Evolutionary conservation across 768 basidiomycete species (phyloP).

Genomic region (Sarcodon sp.): DNA sequence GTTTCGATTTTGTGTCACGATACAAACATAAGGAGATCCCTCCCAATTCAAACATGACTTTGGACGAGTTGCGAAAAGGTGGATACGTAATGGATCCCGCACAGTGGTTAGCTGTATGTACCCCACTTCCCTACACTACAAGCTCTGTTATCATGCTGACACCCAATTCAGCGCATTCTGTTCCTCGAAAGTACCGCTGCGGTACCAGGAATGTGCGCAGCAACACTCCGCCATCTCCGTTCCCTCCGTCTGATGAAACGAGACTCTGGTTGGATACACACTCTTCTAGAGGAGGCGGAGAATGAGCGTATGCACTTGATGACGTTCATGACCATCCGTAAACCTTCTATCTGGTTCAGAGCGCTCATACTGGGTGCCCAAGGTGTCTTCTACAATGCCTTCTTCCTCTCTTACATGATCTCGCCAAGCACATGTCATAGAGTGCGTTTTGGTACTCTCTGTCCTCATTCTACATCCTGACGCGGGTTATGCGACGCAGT

Average conservation of each 20-base stretch:
- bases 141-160: constrained; percentile 15
- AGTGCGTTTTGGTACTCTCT: neutral
- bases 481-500: constrained; percentile 14
- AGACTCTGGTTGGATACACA: constrained; percentile 78
- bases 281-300: constrained; percentile 86
- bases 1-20: constrained; percentile 76
- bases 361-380: constrained; percentile 80
- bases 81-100: constrained; percentile 65
- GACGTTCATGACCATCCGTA: constrained; percentile 90
- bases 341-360: constrained; percentile 75
- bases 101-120: constrained; percentile 62
- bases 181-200: constrained; percentile 87
- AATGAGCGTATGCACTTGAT: constrained; percentile 97
- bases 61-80: constrained; percentile 60
- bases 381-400: constrained; percentile 82
- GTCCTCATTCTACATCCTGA: neutral
- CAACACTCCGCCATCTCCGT: constrained; percentile 74
- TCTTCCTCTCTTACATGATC: constrained; percentile 73
- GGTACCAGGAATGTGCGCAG: constrained; percentile 94
- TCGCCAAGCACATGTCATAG: constrained; percentile 74
- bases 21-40: constrained; percentile 71
- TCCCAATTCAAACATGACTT: constrained; percentile 44
- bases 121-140: neutral
- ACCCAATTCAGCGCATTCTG: constrained; percentile 32
- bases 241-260: constrained; percentile 77